Base-by-base conservation (phyloP, 345 rosid genomes). In the Eucalyptus brandiana region DNA sequence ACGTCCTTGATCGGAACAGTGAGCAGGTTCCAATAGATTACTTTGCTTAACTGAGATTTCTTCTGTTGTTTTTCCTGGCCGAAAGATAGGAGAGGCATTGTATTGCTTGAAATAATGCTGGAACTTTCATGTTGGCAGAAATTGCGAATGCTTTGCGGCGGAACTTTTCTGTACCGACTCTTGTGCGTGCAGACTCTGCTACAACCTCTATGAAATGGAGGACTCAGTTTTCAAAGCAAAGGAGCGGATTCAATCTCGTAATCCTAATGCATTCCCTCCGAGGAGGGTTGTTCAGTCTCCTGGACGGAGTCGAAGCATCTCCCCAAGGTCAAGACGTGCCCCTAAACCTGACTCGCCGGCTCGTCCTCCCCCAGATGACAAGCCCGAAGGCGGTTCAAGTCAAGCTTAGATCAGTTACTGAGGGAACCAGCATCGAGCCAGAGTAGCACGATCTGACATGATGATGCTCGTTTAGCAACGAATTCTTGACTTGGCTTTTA, bases 131-230 rank as follows among this genome's bases (percentile, higher is more conserved):
- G 28, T 65, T 21, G 80, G 81, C 94, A 97, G 98, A 47, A 95
- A 95, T 48, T 97, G 99, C 40, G 98, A 95, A 83, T 97, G 99
- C 92, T 96, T 97, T 93, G 96, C 98, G 76, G 97, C 97, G 58
- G 97, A 97, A 72, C 90, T 95, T 87, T 95, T 95, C 91, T 97
- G 99, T 89, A 89, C 92, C 54, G 97, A 93, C 90, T 94, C 95
- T 89, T 97, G 99, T 90, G 91, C 91, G 7, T 97, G 98, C 88
- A 92, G 89, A 94, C 93, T 94, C 88, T 97, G 99, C 92, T 93
- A 93, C 92, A 97, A 97, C 88, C 92, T 89, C 89, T 96, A 94
- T 85, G 92, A 89, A 87, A 93, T 95, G 87, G 95, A 95, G 90
- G 94, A 92, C 45, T 51, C 88, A 26, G 97, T 96, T 91, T 45